These are phyloP conservation scores for Phytophthora pluvialis DNA, from an alignment of 352 stramenopile genomes.

Conservation along the genomic window DNA sequence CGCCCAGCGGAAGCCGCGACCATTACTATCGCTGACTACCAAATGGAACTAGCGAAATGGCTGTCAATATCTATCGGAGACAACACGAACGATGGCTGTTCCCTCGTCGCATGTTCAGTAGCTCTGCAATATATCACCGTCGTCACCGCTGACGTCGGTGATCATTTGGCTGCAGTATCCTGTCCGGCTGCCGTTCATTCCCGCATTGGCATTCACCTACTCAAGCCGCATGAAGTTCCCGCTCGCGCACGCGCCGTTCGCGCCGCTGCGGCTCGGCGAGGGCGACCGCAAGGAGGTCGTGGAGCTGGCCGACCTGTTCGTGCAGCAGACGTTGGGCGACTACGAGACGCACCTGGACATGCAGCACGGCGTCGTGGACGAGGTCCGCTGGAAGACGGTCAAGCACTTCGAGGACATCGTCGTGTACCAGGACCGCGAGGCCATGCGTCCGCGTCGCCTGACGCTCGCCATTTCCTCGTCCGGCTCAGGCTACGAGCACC, in stretches of 20 bases:
- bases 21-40: slow-evolving; percentile 13
- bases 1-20: background rate
- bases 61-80: slow-evolving; percentile 3
- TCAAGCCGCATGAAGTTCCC: slow-evolving; percentile 38
- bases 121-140: slow-evolving; percentile 19
- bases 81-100: slow-evolving; percentile 16
- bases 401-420: slow-evolving; percentile 44
- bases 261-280: slow-evolving; percentile 31
- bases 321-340: slow-evolving; percentile 40
- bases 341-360: slow-evolving; percentile 37
- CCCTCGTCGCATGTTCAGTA: slow-evolving; percentile 21
- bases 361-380: slow-evolving; percentile 34
- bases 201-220: slow-evolving; percentile 13
- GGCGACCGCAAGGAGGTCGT: slow-evolving; percentile 28
- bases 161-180: background rate
- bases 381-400: slow-evolving; percentile 45
- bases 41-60: slow-evolving; percentile 17
- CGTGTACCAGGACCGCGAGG: slow-evolving; percentile 41
- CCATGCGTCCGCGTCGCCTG: slow-evolving; percentile 6
- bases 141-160: slow-evolving; percentile 20
- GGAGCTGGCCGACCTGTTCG: slow-evolving; percentile 40
- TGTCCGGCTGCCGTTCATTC: slow-evolving; percentile 12
- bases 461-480: slow-evolving; percentile 8
- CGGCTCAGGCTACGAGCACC: slow-evolving; percentile 11
- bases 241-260: slow-evolving; percentile 38